Conservation (phyloP, 2,329 filamentous ascomycete species). For the Trichophaea hybrida region DNA sequence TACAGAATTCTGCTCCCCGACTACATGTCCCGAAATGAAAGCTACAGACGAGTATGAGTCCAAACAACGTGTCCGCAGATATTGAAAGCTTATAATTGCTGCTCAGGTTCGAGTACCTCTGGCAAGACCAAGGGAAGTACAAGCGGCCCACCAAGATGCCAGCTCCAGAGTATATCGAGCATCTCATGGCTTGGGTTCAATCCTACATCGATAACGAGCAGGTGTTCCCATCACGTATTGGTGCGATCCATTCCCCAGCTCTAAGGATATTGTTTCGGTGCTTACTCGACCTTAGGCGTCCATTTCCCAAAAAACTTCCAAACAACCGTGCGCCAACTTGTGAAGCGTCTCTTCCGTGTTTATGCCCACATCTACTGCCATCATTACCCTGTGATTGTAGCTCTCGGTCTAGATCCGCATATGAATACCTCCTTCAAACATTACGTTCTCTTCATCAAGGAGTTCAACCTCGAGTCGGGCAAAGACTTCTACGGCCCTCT, state of each 20-base stretch:
- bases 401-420: slow-evolving; percentile 89
- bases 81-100: slow-evolving; percentile 5
- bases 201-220: slow-evolving; percentile 88
- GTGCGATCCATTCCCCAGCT: slow-evolving; percentile 35
- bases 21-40: slow-evolving; percentile 98
- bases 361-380: slow-evolving; percentile 99
- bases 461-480: slow-evolving; percentile 80
- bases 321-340: slow-evolving; percentile 78
- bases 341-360: slow-evolving; percentile 96
- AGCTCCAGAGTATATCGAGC: slow-evolving; percentile 92
- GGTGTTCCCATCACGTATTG: slow-evolving; percentile 87
- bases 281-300: slow-evolving; percentile 45
- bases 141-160: slow-evolving; percentile 97
- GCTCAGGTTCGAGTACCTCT: slow-evolving; percentile 85
- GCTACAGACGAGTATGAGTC: slow-evolving; percentile 81
- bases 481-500: slow-evolving; percentile 96
- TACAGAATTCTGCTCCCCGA: slow-evolving; percentile 95
- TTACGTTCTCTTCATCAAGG: slow-evolving; percentile 96
- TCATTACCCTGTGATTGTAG: slow-evolving; percentile 92
- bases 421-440: slow-evolving; percentile 99
- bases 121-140: slow-evolving; percentile 78
- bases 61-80: not conserved
- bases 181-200: slow-evolving; percentile 95
- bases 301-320: slow-evolving; percentile 91
- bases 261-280: not conserved